These are phyloP conservation scores for Aspergillus amoenus DNA, from an alignment of 2,329 filamentous ascomycete genomes.

Conservation along the genomic window DNA sequence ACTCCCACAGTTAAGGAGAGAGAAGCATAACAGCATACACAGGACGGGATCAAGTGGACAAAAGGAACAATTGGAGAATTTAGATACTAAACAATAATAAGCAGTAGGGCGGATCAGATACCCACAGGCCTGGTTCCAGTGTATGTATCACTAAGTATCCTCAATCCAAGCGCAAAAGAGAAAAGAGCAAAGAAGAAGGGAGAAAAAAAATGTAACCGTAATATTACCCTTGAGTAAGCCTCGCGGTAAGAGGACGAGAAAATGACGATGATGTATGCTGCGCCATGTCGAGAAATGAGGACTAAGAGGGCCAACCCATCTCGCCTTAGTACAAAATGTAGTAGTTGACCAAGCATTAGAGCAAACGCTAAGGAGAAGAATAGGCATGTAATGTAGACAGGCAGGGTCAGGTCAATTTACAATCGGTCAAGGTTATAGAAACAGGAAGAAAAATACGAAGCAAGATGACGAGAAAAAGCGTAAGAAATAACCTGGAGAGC, in stretches of 20 bases:
- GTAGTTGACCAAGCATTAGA: not conserved
- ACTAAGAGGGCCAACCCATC: conserved; percentile 1
- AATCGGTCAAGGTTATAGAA: conserved; percentile 11
- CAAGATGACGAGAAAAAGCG: conserved; percentile 9
- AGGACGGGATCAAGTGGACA: not conserved
- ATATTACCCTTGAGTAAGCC: conserved; percentile 18
- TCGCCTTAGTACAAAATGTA: conserved; percentile 3
- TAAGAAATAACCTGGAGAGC: conserved; percentile 8
- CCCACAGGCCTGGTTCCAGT: not conserved
- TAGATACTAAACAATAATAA: not conserved
- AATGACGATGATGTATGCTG: not conserved
- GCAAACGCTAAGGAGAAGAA: conserved; percentile 9
- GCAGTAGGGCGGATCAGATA: not conserved
- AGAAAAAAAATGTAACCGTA: conserved; percentile 10
- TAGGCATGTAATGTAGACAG: not conserved
- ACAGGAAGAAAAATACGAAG: conserved; percentile 9
- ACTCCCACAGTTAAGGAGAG: not conserved
- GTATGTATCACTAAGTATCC: not conserved
- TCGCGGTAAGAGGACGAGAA: not conserved
- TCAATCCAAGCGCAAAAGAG: not conserved
- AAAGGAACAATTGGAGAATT: not conserved
- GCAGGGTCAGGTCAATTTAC: conserved; percentile 12
- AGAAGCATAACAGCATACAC: not conserved
- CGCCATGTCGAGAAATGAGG: not conserved
- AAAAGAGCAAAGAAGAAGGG: not conserved